Evolutionary conservation across 1,284 basidiomycete genomes (phyloP), one percentile per base, ranked within the genome.

Genomic region (Austroboletus niveus): DNA sequence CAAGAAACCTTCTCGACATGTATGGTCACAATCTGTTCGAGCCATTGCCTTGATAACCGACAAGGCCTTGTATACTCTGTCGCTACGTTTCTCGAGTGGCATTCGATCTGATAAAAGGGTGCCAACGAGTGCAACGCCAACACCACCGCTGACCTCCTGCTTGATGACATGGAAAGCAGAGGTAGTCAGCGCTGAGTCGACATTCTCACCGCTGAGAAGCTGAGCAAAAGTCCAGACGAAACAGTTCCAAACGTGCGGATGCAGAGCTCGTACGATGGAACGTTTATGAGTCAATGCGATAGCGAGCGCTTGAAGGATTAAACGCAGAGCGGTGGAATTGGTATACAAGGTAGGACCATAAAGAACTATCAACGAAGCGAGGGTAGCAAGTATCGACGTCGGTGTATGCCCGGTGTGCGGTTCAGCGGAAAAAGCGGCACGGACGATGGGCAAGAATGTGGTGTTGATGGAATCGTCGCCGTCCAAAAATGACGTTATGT

Each of bases 211-310:
- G 29, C 31, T 42, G 48, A 49, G 24, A 48, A 60, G 58, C 17
- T 53, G 60, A 45, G 42, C 48, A 54, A 78, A 82, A 0, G 76
- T 72, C 82, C 83, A 85, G 27, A 84, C 64, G 15, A 84, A 66
- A 47, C 77, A 74, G 48, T 69, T 72, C 82, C 82, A 85, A 22
- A 78, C 62, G 38, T 75, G 72, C 0, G 74, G 60, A 46, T 78
- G 75, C 9, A 79, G 61, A 9, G 66, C 62, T 10, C 69, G 68
- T 9, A 75, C 62, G 12, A 62, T 49, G 10, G 63, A 60, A 20
- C 64, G 63, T 44, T 70, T 68, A 54, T 74, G 70, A 1, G 47
- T 59, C 9, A 67, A 62, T 2, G 71, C 57, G 42, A 60, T 55
- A 7, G 60, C 63, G 14, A 81, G 63, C 2, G 68, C 62, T 8